A percentile compares a stretch with the other conserved stretches of the same genome.
These are phyloP conservation scores for Hypoxylon sp. DNA, from an alignment of 2,329 filamentous ascomycete genomes.

Conservation along the genomic window DNA sequence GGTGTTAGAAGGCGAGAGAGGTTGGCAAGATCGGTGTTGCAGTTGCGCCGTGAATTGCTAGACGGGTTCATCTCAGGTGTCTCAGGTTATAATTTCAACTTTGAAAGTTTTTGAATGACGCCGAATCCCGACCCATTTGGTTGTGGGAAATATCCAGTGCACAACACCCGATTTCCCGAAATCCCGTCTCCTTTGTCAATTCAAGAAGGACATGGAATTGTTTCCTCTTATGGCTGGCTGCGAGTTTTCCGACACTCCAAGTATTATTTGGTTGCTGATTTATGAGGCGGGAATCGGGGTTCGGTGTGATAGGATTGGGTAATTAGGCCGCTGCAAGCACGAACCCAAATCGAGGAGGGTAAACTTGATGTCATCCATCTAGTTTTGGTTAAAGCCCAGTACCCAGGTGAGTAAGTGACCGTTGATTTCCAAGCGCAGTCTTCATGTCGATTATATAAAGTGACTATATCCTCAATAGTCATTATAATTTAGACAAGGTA, in stretches of 20 bases:
- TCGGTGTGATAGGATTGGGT: neutral
- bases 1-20: neutral
- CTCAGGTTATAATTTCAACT: neutral
- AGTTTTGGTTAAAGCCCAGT: constrained; percentile 5
- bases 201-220: neutral
- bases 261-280: constrained; percentile 11
- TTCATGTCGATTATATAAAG: constrained; percentile 3
- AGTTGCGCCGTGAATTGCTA: neutral
- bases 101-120: neutral
- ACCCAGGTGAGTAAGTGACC: neutral
- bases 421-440: constrained; percentile 24
- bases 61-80: neutral
- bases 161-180: neutral
- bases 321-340: no score
- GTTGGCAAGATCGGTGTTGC: constrained; percentile 1
- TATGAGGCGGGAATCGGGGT: constrained; percentile 16
- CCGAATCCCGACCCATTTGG: neutral
- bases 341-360: neutral
- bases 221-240: neutral
- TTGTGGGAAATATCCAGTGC: neutral
- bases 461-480: neutral
- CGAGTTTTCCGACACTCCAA: neutral
- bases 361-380: constrained; percentile 15
- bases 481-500: neutral
- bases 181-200: neutral